Base-by-base conservation (phyloP, 1,284 basidiomycete genomes). In the Thelephora terrestris region DNA sequence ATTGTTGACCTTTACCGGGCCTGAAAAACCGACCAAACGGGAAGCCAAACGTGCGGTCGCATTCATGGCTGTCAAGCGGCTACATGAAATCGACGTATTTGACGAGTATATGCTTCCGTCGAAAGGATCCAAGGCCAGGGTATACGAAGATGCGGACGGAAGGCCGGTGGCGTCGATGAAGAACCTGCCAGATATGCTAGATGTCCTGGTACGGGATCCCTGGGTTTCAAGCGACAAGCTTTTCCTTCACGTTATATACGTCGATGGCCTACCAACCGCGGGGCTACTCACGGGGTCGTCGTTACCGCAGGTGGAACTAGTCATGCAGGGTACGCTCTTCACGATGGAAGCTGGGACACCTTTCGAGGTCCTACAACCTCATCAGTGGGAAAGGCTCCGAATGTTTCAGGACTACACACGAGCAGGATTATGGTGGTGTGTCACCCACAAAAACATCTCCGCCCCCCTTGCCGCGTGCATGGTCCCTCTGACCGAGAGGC, bases 21-120 rank as follows among this genome's bases (percentile, higher is more conserved):
- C 79, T 1, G 50, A 54, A 7, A 76, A 75, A 50, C 66, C 68
- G 29, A 78, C 83, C 9, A 91, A 90, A 62, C 80, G 75, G 54
- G 85, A 87, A 58, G 88, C 90, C 1, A 88, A 81, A 58, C 79
- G 87, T 16, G 81, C 84, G 2, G 88, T 78, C 7, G 85, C 88
- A 0, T 92, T 89, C 59, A 63, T 76, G 50, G 86, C 84, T 2
- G 84, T 87, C 21, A 79, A 76, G 54, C 67, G 70, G 3, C 68
- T 93, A 18, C 75, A 82, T 53, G 67, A 70, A 35, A 66, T 87
- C n/a, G 75, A 81, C 43, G 80, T 88, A 5, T 82, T 91, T 56
- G 82, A 92, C 56, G 79, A 88, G 47, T 81, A 86, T 57, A 72
- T 93, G 2, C 71, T 90, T 7, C 88, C 90, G 0, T 57, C 59